Conservation (phyloP, 495 filamentous ascomycete species). For the Podospora sp. region DNA sequence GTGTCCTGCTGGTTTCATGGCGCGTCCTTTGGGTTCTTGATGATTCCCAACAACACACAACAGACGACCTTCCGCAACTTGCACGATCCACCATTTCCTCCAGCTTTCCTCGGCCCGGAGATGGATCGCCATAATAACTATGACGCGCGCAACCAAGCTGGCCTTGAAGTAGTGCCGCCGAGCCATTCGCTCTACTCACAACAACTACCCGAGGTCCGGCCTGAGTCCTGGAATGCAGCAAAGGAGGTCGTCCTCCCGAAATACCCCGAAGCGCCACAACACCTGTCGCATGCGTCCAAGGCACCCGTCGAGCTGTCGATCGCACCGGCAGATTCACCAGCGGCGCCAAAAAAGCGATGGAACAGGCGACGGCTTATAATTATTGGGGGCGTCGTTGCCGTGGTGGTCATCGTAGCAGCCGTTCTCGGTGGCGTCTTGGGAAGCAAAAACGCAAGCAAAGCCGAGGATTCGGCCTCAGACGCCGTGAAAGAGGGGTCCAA, state of each 20-base stretch:
- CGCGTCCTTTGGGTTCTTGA: too few species aligned
- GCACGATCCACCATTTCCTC: too few species aligned
- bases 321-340: neutral
- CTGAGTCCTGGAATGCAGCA: neutral
- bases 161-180: too few species aligned
- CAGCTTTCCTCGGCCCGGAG: too few species aligned
- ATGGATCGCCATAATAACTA: too few species aligned
- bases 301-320: neutral
- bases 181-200: neutral
- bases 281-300: neutral
- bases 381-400: slow-evolving; percentile 10
- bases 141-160: too few species aligned
- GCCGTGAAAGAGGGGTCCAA: neutral
- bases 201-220: neutral
- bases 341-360: neutral
- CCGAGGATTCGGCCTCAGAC: neutral
- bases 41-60: too few species aligned
- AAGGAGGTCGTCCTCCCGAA: slow-evolving; percentile 3
- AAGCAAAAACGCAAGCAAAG: neutral
- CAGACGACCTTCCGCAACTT: too few species aligned
- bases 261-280: neutral
- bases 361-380: slow-evolving; percentile 17
- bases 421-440: slow-evolving; percentile 23
- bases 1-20: too few species aligned
- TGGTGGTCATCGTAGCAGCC: slow-evolving; percentile 19